Evolutionary conservation across 257 asterid species (phyloP), one percentile per base, ranked within the genome.

Genomic region (Perilla frutescens): DNA sequence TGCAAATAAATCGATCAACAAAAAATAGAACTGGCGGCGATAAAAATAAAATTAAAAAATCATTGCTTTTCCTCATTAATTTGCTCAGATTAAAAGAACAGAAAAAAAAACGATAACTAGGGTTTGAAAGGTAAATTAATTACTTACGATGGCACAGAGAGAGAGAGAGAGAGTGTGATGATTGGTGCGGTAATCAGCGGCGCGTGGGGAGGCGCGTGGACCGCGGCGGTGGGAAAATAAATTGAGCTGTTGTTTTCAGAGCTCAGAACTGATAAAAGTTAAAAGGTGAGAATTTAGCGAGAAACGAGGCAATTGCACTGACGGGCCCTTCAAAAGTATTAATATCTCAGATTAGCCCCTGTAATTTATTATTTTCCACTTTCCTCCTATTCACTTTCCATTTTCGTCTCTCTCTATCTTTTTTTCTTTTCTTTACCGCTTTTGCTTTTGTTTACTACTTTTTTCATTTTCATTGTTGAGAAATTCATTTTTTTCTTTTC

Each of bases 1-100:
- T 78, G 86, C 84, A 82, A 62, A 50, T 60, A 56, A 78, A 56
- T 68, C 62, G 75, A 56, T 68, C 62, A 71, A 20, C 34, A 8
- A 43, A 39, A 62, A 51, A 31, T 15, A n/a, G 57, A 9, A 7
- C 32, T 57, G 0, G 36, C 20, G 32, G 12, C 13, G 39, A 7
- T n/a, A 26, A 53, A 60, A 60, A 3, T 37, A 51, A 68, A 50
- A n/a, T 12, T 9, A 7, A 45, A 40, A 15, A 43, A 43, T 14
- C 40, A 26, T 41, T 44, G 50, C 2, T 66, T 48, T 51, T 71
- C 9, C 10, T 41, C 29, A 11, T 29, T 11, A 31, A 55, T 63
- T 62, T 41, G 31, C 73, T 74, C 45, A 8, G 40, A 34, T 6
- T 15, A 31, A 7, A 29, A 11, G 12, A 14, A 43, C 2, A 14